Base-by-base conservation (phyloP, 2,329 filamentous ascomycete genomes). In the Calonectria naviculata region DNA sequence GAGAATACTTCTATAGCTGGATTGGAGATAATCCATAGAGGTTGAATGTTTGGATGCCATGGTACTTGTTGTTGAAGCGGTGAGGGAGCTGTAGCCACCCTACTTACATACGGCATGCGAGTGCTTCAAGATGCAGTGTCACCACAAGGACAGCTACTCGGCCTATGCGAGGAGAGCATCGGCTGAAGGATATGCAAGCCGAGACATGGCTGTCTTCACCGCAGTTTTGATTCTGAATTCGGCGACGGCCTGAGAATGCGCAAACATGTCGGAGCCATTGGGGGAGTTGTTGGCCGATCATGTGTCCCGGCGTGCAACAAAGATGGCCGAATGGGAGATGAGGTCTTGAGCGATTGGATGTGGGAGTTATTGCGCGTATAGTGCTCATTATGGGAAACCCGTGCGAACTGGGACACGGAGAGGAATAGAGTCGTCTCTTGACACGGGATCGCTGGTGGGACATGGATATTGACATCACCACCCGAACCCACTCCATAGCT, bases 181-280 rank as follows among this genome's bases (percentile, higher is more conserved):
- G 56, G 56, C 31, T 42, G 36, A 61, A 61, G 24, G 52, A 26
- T 36, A 61, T 61, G 38, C 56, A 42, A 42, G 56, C 56, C 56
- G 56, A 61, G 56, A 61, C 56, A 61, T 42, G 56, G 36, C 56
- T n/a, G 26, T 41, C 56, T 28, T 61, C 56, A 61, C 56, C 56
- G 56, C 36, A 61, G 56, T 61, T 61, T 61, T 21, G 38, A 41
- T 21, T 42, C 36, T 61, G 36, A 17, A 28, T 29, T 44, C 56
- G 24, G 34, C 56, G 21, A 41, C 52, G 24, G 49, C 72, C 72
- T 63, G 65, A 67, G 72, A 74, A 68, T 71, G 34, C 10, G 31
- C 10, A 62, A 67, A 26, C 47, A 26, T 41, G 34, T 47, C 34
- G 49, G 44, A 73, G 36, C 26, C 24, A 10, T 46, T 46, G 42